phyloP scores from a whole-genome alignment of 345 rosid species.

The Hevea brasiliensis region DNA sequence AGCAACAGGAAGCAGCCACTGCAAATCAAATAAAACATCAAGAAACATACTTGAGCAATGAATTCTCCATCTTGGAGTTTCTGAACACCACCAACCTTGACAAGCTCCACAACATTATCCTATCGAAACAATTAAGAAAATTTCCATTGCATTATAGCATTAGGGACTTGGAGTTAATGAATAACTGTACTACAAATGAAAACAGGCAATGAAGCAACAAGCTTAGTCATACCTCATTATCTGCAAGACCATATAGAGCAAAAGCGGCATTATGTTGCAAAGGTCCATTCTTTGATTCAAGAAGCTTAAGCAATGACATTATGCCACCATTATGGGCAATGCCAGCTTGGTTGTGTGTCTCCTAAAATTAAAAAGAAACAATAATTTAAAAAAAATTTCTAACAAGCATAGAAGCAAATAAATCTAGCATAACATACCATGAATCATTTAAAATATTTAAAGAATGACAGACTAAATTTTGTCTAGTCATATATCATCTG shows the following conservation, averaged over 20 bases:
- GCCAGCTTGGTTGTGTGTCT: conserved; percentile 81
- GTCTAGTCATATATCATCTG: not conserved
- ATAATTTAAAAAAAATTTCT: not conserved
- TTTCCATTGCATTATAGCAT: not conserved
- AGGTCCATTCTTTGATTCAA: conserved; percentile 53
- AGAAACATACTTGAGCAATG: conserved; percentile 47
- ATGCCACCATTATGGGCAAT: conserved; percentile 70
- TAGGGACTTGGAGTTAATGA: not conserved
- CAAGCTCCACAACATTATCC: conserved; percentile 69
- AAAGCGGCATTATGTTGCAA: conserved; percentile 80
- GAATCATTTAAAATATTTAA: not conserved
- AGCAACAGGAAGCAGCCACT: not conserved
- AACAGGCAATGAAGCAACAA: not conserved
- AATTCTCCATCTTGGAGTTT: conserved; percentile 67
- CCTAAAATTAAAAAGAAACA: conserved; percentile 37
- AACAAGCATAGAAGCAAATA: not conserved
- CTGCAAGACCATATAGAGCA: conserved; percentile 72
- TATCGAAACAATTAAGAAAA: conserved; percentile 13
- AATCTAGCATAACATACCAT: not conserved
- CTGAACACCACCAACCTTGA: conserved; percentile 57
- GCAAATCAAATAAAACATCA: conserved; percentile 4
- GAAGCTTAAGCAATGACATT: conserved; percentile 51
- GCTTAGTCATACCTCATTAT: conserved; percentile 58
- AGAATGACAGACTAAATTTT: not conserved
- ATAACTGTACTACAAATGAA: too few relatives aligned